phyloP scores from a whole-genome alignment of 176 grass and related monocot genomes.

The Ensete ventricosum region DNA sequence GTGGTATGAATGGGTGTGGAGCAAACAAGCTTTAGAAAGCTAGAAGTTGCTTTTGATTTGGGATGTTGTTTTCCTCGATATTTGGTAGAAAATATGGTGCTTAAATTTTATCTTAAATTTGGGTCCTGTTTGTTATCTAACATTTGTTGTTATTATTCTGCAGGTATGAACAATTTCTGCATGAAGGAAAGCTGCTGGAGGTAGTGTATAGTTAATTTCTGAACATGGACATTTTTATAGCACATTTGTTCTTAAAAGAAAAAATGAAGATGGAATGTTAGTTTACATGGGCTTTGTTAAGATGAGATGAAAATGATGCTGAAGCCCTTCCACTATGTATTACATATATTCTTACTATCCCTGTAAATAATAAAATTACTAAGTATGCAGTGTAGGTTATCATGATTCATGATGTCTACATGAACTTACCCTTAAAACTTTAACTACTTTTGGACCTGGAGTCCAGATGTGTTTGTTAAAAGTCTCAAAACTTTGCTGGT shows the following conservation, averaged over 20 bases:
- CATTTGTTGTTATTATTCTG: slow-evolving; percentile 15
- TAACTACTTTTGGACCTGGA: not conserved
- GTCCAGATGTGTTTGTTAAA: not conserved
- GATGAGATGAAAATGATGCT: not conserved
- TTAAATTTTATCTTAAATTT: slow-evolving; percentile 1
- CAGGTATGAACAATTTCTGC: slow-evolving; percentile 90
- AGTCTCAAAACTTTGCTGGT: not conserved
- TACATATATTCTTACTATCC: not conserved
- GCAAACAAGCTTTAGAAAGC: no score
- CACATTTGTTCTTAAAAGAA: not conserved
- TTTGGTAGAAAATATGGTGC: not conserved
- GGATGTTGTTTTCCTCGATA: not conserved
- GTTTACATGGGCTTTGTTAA: not conserved
- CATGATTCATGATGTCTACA: not conserved
- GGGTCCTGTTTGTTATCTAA: slow-evolving; percentile 2
- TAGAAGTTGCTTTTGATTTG: not conserved
- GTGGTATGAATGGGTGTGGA: no score
- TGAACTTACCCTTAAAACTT: not conserved
- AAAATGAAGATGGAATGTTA: not conserved
- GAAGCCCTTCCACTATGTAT: not conserved
- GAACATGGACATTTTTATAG: not conserved
- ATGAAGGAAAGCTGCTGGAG: slow-evolving; percentile 88
- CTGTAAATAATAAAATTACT: not conserved
- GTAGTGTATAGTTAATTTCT: slow-evolving; percentile 24
- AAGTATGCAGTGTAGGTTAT: not conserved